These are phyloP conservation scores for Ciborinia camelliae DNA, from an alignment of 2,329 filamentous ascomycete species.

Conservation along the genomic window DNA sequence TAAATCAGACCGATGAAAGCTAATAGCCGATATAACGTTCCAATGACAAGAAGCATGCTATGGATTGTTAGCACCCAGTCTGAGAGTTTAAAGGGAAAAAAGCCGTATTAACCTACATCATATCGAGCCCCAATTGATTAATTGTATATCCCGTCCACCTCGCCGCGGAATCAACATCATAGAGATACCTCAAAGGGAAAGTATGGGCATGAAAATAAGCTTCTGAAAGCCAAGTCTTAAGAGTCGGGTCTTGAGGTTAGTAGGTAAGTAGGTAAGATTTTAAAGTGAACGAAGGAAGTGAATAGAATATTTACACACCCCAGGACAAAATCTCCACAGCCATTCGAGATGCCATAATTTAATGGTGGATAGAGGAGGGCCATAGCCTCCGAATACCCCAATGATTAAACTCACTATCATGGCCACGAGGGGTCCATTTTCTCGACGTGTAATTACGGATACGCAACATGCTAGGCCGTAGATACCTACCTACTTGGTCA, in stretches of 20 bases:
- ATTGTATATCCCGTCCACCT: not conserved
- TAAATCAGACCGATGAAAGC: not conserved
- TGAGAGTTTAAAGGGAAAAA: not conserved
- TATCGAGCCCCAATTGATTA: not conserved
- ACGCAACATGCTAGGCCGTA: not conserved
- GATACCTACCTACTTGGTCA: not conserved
- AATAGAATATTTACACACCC: not conserved
- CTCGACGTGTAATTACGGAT: not conserved
- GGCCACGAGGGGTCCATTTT: not conserved
- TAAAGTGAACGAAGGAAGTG: too few species aligned
- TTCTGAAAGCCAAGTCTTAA: not conserved
- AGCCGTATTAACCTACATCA: not conserved
- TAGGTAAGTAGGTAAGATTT: too few species aligned
- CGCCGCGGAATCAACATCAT: not conserved
- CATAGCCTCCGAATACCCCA: not conserved
- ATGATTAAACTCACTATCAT: not conserved
- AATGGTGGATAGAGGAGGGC: not conserved
- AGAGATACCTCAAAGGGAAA: not conserved
- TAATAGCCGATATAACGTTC: not conserved
- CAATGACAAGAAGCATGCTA: not conserved
- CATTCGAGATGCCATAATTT: not conserved
- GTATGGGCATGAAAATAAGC: not conserved
- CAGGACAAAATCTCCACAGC: not conserved
- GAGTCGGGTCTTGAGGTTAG: not conserved
- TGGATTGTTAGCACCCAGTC: not conserved